Evolutionary conservation across 441 rosid genomes (phyloP).

Genomic region (Brassica hybrid): DNA sequence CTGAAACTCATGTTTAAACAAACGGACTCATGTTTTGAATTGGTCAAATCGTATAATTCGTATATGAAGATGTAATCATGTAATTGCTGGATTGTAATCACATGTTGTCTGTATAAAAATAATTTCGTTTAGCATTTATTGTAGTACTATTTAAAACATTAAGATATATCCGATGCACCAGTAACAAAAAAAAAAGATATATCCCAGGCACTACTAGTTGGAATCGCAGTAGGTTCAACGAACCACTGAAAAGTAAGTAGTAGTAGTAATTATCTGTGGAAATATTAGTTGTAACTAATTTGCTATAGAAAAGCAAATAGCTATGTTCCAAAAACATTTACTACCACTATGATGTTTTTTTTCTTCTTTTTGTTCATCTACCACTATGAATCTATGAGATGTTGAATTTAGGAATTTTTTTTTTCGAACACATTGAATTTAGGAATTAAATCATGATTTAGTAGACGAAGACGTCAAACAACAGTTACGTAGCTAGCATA

Average conservation of each 20-base stretch:
- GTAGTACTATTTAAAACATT: background rate
- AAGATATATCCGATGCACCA: background rate
- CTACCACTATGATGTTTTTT: background rate
- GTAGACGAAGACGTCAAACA: conserved; percentile 23
- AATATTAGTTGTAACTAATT: conserved; percentile 21
- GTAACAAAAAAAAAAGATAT: no score
- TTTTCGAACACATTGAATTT: background rate
- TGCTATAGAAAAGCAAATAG: background rate
- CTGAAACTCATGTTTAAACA: background rate
- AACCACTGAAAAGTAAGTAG: conserved; percentile 7
- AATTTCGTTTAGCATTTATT: background rate
- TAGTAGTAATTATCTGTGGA: background rate
- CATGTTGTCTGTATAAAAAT: background rate
- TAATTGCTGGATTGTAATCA: background rate
- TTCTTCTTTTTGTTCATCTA: conserved; percentile 8
- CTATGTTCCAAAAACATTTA: conserved; percentile 21
- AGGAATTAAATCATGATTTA: conserved; percentile 4
- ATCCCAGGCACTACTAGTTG: background rate
- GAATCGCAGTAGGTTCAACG: conserved; percentile 20
- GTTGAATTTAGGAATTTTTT: background rate
- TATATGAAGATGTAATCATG: background rate
- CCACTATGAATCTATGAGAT: background rate
- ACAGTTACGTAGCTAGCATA: background rate
- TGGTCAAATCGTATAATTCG: background rate
- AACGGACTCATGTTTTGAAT: background rate